Evolutionary conservation across 169 alveolate species (phyloP).

Genomic region (Plasmodium malariae): DNA sequence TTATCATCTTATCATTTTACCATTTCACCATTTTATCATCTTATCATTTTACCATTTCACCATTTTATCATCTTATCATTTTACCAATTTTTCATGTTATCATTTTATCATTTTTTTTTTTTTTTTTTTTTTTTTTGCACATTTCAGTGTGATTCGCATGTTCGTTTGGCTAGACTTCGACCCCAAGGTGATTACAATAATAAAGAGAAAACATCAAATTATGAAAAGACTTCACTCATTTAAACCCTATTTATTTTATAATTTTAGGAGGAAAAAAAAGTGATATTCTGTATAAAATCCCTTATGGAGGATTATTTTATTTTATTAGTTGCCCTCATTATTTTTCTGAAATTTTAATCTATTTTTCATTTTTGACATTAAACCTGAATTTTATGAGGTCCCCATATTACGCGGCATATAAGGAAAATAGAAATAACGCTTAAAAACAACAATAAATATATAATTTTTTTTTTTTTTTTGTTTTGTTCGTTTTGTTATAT

Average conservation of each 20-base stretch:
- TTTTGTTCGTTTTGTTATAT: not conserved
- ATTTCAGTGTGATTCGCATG: constrained; percentile 56
- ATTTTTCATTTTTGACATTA: constrained; percentile 79
- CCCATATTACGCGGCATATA: not conserved
- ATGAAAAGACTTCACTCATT: too few relatives aligned
- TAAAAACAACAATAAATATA: not conserved
- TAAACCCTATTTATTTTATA: not conserved
- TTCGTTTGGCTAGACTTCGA: constrained; percentile 68
- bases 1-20: too few relatives aligned
- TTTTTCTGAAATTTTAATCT: constrained; percentile 85
- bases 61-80: not conserved
- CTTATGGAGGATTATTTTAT: constrained; percentile 86
- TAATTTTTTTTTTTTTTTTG: not conserved
- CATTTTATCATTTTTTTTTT: too few relatives aligned
- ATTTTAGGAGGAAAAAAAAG: constrained; percentile 13
- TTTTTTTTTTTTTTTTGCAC: not conserved
- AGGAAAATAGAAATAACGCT: not conserved
- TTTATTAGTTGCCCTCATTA: constrained; percentile 89
- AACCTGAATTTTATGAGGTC: constrained; percentile 63
- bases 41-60: too few relatives aligned
- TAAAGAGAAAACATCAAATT: not conserved
- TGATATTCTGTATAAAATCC: constrained; percentile 81
- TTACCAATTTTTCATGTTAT: too few relatives aligned
- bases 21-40: too few relatives aligned
- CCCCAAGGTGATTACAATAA: constrained; percentile 62